Conservation (phyloP, 257 asterid species). For the Osmanthus fragrans region DNA sequence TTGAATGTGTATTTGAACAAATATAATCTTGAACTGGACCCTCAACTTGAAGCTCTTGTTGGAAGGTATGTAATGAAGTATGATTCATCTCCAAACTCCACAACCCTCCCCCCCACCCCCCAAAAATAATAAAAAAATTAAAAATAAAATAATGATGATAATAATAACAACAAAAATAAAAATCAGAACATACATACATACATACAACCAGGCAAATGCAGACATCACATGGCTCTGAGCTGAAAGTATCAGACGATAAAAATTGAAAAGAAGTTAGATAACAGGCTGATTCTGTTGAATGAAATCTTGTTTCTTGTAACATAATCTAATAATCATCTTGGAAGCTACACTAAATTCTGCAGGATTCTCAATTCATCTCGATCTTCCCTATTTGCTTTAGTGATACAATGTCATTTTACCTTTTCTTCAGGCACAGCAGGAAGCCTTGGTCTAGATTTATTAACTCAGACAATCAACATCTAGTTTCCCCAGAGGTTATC, state of each 20-base stretch:
- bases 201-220: neutral
- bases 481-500: slow-evolving; percentile 50
- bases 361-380: too few species aligned
- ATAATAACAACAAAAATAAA: neutral
- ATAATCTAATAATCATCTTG: neutral
- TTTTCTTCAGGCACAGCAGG: slow-evolving; percentile 48
- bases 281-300: neutral
- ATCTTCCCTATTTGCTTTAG: too few species aligned
- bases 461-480: slow-evolving; percentile 60
- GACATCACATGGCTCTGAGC: neutral
- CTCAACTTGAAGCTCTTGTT: slow-evolving; percentile 65
- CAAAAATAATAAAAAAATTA: neutral
- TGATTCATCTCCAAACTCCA: neutral
- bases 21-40: slow-evolving; percentile 63
- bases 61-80: slow-evolving; percentile 44
- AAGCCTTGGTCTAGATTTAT: slow-evolving; percentile 65
- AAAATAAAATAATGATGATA: too few species aligned
- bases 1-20: slow-evolving; percentile 49
- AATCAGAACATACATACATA: neutral
- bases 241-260: neutral
- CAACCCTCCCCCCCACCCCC: neutral
- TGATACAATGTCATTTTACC: too few species aligned
- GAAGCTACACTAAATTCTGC: too few species aligned
- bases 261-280: neutral
- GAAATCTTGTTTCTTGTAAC: neutral